Evolutionary conservation across 805 yeast species (phyloP).

Genomic region (Candida koratica): DNA sequence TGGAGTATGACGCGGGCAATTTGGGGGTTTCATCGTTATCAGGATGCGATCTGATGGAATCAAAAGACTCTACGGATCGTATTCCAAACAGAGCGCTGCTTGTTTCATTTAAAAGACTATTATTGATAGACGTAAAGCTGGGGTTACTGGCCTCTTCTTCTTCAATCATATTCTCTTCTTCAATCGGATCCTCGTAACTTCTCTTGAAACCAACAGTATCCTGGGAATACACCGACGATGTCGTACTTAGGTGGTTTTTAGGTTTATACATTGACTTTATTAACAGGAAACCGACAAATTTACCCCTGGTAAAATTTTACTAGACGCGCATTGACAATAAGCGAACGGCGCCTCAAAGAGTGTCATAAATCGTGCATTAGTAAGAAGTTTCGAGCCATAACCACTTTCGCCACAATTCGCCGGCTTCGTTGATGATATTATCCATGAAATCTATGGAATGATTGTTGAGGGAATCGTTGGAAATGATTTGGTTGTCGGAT

Average conservation of each 20-base stretch:
- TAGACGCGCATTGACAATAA: too few species aligned
- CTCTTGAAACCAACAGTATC: conserved; percentile 11
- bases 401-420: conserved; percentile 87
- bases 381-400: conserved; percentile 40
- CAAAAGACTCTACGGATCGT: conserved; percentile 6
- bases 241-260: conserved; percentile 25
- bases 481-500: conserved; percentile 18
- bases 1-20: conserved; percentile 12
- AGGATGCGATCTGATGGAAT: not conserved
- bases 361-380: conserved; percentile 8
- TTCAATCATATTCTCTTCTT: conserved; percentile 11
- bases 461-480: conserved; percentile 26
- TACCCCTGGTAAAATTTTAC: conserved; percentile 4
- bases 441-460: conserved; percentile 60
- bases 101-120: conserved; percentile 25
- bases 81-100: conserved; percentile 9
- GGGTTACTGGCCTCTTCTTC: conserved; percentile 16
- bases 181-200: conserved; percentile 3
- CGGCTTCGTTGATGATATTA: conserved; percentile 70
- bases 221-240: conserved; percentile 35
- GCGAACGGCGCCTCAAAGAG: too few species aligned
- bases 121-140: conserved; percentile 34
- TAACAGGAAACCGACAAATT: not conserved
- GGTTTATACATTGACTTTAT: conserved; percentile 1
- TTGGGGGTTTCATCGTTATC: conserved; percentile 34